phyloP scores from a whole-genome alignment of 768 basidiomycete species.

The Leucosporidium creatinivorum region DNA sequence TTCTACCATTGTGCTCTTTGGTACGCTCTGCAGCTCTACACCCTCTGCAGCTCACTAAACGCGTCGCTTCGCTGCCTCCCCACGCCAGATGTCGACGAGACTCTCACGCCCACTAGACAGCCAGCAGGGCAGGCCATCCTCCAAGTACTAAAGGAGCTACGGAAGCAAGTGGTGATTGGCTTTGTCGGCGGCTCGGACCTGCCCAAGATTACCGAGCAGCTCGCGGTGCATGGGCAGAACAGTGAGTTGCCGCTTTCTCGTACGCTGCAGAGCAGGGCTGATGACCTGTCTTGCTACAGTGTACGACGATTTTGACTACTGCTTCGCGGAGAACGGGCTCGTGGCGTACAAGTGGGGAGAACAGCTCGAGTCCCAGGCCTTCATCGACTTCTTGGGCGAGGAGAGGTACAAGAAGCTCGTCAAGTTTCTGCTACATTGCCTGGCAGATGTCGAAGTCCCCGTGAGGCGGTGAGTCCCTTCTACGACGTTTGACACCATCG shows the following conservation, averaged over 20 bases:
- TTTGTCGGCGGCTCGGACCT: constrained; percentile 93
- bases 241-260: constrained; percentile 43
- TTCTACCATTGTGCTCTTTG: constrained; percentile 28
- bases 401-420: constrained; percentile 84
- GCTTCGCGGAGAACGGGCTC: constrained; percentile 89
- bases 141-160: constrained; percentile 57
- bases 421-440: constrained; percentile 85
- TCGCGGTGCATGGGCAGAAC: constrained; percentile 52
- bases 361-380: constrained; percentile 66
- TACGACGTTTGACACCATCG: no score
- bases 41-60: no score
- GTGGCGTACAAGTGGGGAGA: constrained; percentile 77
- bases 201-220: constrained; percentile 79
- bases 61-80: background rate
- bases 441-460: constrained; percentile 88
- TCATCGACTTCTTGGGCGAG: constrained; percentile 84
- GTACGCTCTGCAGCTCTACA: background rate
- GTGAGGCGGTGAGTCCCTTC: constrained; percentile 64
- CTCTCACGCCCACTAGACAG: constrained; percentile 42
- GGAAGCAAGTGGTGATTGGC: constrained; percentile 68
- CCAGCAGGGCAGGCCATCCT: constrained; percentile 60
- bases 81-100: constrained; percentile 45
- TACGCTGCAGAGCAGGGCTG: background rate
- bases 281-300: constrained; percentile 45
- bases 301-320: constrained; percentile 76